Evolutionary conservation across 192 early-diverging fungal genomes (phyloP).

Genomic region (Linnemannia elongata): DNA sequence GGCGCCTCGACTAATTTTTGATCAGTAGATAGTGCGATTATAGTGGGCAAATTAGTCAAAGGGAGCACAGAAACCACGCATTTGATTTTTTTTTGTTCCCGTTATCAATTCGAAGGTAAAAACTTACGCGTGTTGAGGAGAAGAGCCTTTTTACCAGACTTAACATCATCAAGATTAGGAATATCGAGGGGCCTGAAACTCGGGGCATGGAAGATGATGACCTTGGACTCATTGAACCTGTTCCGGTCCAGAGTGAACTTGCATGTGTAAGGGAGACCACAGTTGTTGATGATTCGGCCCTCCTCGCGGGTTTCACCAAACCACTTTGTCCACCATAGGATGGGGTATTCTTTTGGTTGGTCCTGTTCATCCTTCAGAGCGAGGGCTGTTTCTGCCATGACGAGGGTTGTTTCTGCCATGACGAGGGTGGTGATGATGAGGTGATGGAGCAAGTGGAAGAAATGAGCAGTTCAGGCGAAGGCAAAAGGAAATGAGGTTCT

Average conservation of each 20-base stretch:
- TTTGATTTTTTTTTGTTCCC: too few relatives aligned
- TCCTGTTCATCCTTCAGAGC: slow-evolving; percentile 3
- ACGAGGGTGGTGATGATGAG: not conserved
- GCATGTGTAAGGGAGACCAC: slow-evolving; percentile 36
- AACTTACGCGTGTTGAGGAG: slow-evolving; percentile 12
- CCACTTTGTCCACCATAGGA: slow-evolving; percentile 35
- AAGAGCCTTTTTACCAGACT: slow-evolving; percentile 15
- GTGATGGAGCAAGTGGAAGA: too few relatives aligned
- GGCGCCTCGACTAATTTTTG: slow-evolving; percentile 19
- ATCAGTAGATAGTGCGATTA: not conserved
- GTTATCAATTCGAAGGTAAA: too few relatives aligned
- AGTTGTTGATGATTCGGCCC: slow-evolving; percentile 21
- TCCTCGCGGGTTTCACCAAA: not conserved
- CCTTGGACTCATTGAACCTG: slow-evolving; percentile 16
- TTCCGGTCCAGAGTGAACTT: slow-evolving; percentile 23
- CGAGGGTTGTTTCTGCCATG: not conserved
- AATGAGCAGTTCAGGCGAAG: too few relatives aligned
- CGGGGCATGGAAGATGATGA: slow-evolving; percentile 23
- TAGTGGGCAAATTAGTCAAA: too few relatives aligned
- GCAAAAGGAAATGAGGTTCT: too few relatives aligned
- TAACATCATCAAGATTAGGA: slow-evolving; percentile 1
- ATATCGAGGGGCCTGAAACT: slow-evolving; percentile 19
- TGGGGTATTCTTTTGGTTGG: slow-evolving; percentile 16
- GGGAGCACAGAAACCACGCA: too few relatives aligned
- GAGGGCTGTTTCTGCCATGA: too few relatives aligned